Conservation (phyloP, 2,329 filamentous ascomycete genomes). For the Madurella mycetomatis region DNA sequence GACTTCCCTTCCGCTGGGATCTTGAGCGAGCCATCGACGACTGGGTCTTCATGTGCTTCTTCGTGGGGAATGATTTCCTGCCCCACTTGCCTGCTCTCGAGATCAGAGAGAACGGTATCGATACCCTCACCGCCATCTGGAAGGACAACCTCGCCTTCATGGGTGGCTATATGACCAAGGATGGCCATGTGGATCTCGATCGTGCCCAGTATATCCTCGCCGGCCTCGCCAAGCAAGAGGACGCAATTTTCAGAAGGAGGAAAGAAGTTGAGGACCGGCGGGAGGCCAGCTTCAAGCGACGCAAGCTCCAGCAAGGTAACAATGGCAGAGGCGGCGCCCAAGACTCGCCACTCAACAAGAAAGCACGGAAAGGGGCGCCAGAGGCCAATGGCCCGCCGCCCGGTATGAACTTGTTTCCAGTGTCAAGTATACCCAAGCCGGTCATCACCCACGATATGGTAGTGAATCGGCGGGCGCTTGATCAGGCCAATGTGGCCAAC, state of each 20-base stretch:
- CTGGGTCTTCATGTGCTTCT: conserved; percentile 99
- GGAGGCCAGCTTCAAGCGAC: conserved; percentile 72
- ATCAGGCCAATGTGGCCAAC: conserved; percentile 75
- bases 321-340: conserved; percentile 35
- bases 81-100: conserved; percentile 96
- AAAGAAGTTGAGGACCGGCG: conserved; percentile 81
- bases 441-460: conserved; percentile 83
- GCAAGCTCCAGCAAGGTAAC: conserved; percentile 64
- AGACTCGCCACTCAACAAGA: conserved; percentile 27
- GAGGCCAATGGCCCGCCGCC: conserved; percentile 18
- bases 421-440: conserved; percentile 48
- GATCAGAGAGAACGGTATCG: conserved; percentile 95
- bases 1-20: conserved; percentile 83
- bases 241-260: conserved; percentile 84
- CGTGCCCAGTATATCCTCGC: conserved; percentile 83
- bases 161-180: conserved; percentile 94
- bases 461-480: conserved; percentile 63
- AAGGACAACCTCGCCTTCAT: conserved; percentile 84
- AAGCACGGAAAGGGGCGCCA: conserved; percentile 14
- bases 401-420: conserved; percentile 30
- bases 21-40: conserved; percentile 94
- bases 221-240: conserved; percentile 87
- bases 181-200: conserved; percentile 83
- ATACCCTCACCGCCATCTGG: conserved; percentile 96
- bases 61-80: conserved; percentile 97